A percentile compares a stretch with the other conserved stretches of the same genome.
Conservation (phyloP, 2,329 filamentous ascomycete species). For the Claviceps arundinis region DNA sequence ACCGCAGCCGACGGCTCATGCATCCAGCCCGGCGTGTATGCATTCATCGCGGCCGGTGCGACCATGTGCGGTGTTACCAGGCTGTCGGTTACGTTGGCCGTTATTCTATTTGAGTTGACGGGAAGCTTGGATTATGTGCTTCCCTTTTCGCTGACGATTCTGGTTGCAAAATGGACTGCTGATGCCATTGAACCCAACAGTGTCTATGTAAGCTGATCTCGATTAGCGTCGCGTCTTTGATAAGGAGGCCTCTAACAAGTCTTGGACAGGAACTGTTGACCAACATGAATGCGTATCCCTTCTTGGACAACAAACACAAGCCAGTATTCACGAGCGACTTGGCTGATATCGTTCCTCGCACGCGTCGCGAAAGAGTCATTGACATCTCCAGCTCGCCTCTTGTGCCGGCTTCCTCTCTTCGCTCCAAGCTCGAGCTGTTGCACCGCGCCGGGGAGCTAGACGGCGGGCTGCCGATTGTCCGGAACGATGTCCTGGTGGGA, state of each 20-base stretch:
- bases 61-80: slow-evolving; percentile 97
- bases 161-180: slow-evolving; percentile 96
- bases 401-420: slow-evolving; percentile 62
- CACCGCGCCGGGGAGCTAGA: slow-evolving; percentile 83
- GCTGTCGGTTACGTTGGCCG: slow-evolving; percentile 80
- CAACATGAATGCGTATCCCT: slow-evolving; percentile 94
- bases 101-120: slow-evolving; percentile 92
- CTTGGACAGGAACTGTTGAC: slow-evolving; percentile 63
- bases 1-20: slow-evolving; percentile 62
- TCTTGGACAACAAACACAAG: slow-evolving; percentile 91
- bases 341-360: slow-evolving; percentile 68
- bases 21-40: slow-evolving; percentile 94
- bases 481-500: slow-evolving; percentile 68
- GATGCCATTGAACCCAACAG: slow-evolving; percentile 88
- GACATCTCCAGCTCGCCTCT: slow-evolving; percentile 77
- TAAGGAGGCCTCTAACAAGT: slow-evolving; percentile 7
- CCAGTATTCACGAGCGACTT: slow-evolving; percentile 82
- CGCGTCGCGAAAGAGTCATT: slow-evolving; percentile 66
- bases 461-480: slow-evolving; percentile 76
- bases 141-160: slow-evolving; percentile 80
- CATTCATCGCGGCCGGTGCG: slow-evolving; percentile 82
- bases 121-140: slow-evolving; percentile 91
- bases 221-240: neutral
- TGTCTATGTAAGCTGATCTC: slow-evolving; percentile 56
- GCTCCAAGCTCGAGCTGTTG: slow-evolving; percentile 66